Conservation (phyloP, 202 grass and related monocot species). For the Cymbopogon flexuosus region DNA sequence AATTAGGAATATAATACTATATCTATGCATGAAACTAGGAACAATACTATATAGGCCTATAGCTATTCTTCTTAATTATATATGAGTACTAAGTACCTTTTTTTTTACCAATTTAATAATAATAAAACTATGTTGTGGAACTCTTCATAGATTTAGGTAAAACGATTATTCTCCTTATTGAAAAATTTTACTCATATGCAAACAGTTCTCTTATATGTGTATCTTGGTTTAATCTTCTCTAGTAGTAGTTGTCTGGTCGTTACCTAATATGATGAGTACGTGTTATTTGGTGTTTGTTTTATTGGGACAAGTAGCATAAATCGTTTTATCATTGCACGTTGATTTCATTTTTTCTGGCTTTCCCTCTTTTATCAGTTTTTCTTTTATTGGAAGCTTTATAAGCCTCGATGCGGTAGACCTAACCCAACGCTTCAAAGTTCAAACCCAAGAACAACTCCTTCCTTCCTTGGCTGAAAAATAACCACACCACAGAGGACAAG, state of each 20-base stretch:
- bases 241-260: no score
- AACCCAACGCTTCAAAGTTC: background rate
- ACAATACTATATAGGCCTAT: background rate
- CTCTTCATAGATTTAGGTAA: background rate
- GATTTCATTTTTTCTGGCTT: background rate
- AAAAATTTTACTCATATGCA: background rate
- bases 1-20: no score
- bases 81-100: background rate
- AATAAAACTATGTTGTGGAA: background rate
- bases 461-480: constrained; percentile 31
- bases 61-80: background rate
- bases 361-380: background rate
- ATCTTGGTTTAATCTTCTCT: background rate
- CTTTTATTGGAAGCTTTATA: background rate
- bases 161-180: background rate
- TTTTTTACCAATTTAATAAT: background rate
- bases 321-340: no score
- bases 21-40: no score
- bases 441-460: background rate
- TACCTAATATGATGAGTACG: no score
- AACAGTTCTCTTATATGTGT: background rate
- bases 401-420: background rate
- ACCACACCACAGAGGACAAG: background rate
- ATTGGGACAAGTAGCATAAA: background rate
- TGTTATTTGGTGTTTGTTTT: background rate